phyloP scores from a whole-genome alignment of 768 basidiomycete species.

The Serendipita vermifera region DNA sequence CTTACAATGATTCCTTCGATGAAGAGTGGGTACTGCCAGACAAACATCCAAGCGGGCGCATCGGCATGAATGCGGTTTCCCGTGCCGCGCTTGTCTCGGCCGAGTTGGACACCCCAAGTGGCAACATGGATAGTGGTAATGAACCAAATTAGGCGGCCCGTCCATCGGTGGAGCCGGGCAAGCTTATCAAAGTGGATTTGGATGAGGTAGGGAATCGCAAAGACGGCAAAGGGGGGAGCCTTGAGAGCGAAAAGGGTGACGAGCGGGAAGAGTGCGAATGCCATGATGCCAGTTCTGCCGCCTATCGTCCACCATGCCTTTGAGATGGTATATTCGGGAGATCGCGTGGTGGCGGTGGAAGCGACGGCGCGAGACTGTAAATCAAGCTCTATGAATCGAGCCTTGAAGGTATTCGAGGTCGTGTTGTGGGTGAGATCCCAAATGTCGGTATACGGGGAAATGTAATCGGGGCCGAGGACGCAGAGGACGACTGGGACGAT shows the following conservation, averaged over 20 bases:
- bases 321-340: constrained; percentile 45
- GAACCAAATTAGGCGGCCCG: constrained; percentile 56
- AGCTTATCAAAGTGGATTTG: constrained; percentile 69
- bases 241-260: constrained; percentile 60
- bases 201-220: constrained; percentile 46
- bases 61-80: constrained; percentile 20
- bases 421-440: constrained; percentile 28
- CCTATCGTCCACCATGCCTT: constrained; percentile 64
- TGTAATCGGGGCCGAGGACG: constrained; percentile 57
- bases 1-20: constrained; percentile 44
- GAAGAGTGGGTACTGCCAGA: constrained; percentile 49
- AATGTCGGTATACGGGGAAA: constrained; percentile 36
- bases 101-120: constrained; percentile 58
- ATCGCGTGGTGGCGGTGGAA: constrained; percentile 26
- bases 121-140: constrained; percentile 46
- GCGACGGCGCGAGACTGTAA: constrained; percentile 19
- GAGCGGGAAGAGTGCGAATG: constrained; percentile 60
- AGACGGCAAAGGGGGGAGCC: constrained; percentile 55
- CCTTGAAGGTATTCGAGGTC: constrained; percentile 15
- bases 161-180: constrained; percentile 56
- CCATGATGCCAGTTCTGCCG: constrained; percentile 52
- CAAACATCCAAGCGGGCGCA: constrained; percentile 28
- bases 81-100: constrained; percentile 35
- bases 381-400: constrained; percentile 8
- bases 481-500: constrained; percentile 33